These are phyloP conservation scores for Melanogaster broomeanus DNA, from an alignment of 768 basidiomycete genomes.

Conservation along the genomic window DNA sequence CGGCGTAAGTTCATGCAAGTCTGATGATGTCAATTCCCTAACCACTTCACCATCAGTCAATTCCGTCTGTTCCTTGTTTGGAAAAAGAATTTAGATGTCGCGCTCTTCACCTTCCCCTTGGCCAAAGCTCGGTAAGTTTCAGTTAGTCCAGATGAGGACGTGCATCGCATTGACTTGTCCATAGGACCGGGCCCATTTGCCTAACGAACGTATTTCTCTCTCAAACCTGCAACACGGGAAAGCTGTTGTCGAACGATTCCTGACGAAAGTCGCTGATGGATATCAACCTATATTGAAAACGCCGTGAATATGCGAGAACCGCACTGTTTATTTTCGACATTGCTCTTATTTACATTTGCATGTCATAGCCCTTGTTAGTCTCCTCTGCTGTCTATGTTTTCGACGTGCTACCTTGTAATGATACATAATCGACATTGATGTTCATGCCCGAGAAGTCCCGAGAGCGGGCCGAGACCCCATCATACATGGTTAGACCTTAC, in stretches of 20 bases:
- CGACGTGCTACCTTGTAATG: too few species aligned
- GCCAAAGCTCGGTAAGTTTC: constrained; percentile 78
- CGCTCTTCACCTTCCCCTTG: constrained; percentile 92
- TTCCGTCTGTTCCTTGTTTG: constrained; percentile 91
- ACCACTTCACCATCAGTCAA: constrained; percentile 54
- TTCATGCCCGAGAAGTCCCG: constrained; percentile 9
- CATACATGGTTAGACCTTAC: too few species aligned
- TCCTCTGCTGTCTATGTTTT: too few species aligned
- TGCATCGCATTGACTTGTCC: not conserved
- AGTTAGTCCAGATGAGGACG: not conserved
- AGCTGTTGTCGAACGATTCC: constrained; percentile 73
- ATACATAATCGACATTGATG: too few species aligned
- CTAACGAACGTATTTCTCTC: constrained; percentile 90
- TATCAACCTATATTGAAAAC: not conserved
- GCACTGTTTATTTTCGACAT: too few species aligned
- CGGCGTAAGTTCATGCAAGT: constrained; percentile 56
- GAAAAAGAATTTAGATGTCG: constrained; percentile 90
- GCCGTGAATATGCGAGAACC: too few species aligned
- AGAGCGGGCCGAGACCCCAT: too few species aligned
- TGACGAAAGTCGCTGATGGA: constrained; percentile 50
- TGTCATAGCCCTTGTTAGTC: too few species aligned
- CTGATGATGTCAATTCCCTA: not conserved
- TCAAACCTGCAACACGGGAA: constrained; percentile 80
- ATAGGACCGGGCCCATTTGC: constrained; percentile 89
- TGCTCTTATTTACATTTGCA: too few species aligned